Evolutionary conservation across 441 rosid species (phyloP).

Genomic region (Capsella rubella): DNA sequence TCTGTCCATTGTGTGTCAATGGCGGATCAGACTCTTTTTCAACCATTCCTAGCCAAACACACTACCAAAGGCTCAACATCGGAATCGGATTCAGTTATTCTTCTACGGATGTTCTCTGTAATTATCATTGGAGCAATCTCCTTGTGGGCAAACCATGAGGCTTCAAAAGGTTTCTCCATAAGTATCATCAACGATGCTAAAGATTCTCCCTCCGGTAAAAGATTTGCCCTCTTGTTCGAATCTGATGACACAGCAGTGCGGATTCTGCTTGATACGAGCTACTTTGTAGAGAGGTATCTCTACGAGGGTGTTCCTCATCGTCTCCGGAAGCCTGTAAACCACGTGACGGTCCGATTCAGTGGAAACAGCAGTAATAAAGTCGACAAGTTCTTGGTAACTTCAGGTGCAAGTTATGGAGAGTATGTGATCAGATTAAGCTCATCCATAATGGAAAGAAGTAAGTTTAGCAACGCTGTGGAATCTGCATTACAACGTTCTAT

Average conservation of each 20-base stretch:
- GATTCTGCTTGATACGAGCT: conserved; percentile 49
- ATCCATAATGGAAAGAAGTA: conserved; percentile 39
- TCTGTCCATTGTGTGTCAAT: conserved; percentile 31
- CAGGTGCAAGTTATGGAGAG: conserved; percentile 38
- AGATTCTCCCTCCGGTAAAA: conserved; percentile 46
- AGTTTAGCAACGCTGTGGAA: conserved; percentile 27
- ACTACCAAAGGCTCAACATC: conserved; percentile 6
- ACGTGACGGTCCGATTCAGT: conserved; percentile 48
- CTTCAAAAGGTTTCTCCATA: conserved; percentile 63
- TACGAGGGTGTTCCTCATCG: conserved; percentile 49
- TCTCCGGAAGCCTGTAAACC: conserved; percentile 38
- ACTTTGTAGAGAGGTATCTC: conserved; percentile 51
- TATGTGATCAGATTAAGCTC: conserved; percentile 52
- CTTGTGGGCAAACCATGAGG: conserved; percentile 65
- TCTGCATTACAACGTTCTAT: conserved; percentile 49
- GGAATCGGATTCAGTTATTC: conserved; percentile 36
- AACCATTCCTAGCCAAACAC: conserved; percentile 47
- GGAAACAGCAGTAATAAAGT: background rate
- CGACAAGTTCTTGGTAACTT: conserved; percentile 28
- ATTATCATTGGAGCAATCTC: conserved; percentile 54
- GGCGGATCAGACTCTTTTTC: conserved; percentile 48
- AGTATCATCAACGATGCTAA: conserved; percentile 50
- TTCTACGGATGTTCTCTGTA: conserved; percentile 48
- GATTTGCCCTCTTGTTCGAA: conserved; percentile 52
- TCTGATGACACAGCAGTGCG: conserved; percentile 60